A percentile compares a stretch with the other conserved stretches of the same genome.
Evolutionary conservation across 805 yeast genomes (phyloP).

Genomic region (Schwanniomyces yamadae): DNA sequence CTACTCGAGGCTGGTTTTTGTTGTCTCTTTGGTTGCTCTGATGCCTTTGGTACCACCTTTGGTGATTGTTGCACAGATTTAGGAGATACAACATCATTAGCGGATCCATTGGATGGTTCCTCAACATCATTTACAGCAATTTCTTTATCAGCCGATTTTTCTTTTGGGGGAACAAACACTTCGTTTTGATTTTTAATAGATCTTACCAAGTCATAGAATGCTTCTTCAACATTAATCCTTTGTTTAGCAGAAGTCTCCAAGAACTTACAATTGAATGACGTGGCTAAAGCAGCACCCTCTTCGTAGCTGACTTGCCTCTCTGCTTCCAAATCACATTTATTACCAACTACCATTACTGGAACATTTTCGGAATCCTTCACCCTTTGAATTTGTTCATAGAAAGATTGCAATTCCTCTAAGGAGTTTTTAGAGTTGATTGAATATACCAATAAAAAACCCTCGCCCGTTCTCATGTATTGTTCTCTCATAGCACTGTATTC

Average conservation of each 20-base stretch:
- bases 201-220: slow-evolving; percentile 69
- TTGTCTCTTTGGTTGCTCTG: slow-evolving; percentile 11
- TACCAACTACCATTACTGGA: slow-evolving; percentile 79
- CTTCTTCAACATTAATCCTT: slow-evolving; percentile 84
- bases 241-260: slow-evolving; percentile 93
- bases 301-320: slow-evolving; percentile 72
- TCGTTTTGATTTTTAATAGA: slow-evolving; percentile 38
- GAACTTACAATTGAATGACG: slow-evolving; percentile 66
- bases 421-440: slow-evolving; percentile 82
- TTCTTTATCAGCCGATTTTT: slow-evolving; percentile 1
- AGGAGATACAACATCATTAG: slow-evolving; percentile 2
- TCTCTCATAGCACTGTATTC: slow-evolving; percentile 86
- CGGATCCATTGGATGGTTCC: background rate
- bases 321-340: slow-evolving; percentile 71
- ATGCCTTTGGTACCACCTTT: slow-evolving; percentile 7
- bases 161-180: slow-evolving; percentile 1
- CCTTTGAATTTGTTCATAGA: slow-evolving; percentile 72
- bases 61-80: slow-evolving; percentile 6
- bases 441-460: slow-evolving; percentile 87
- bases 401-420: slow-evolving; percentile 79
- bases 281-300: slow-evolving; percentile 63
- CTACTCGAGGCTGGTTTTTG: slow-evolving; percentile 9
- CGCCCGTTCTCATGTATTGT: slow-evolving; percentile 94
- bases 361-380: slow-evolving; percentile 74
- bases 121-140: slow-evolving; percentile 6